A percentile compares a stretch with the other conserved stretches of the same genome.
Conservation (phyloP, 2,329 filamentous ascomycete species). For the Geosmithia flava region DNA sequence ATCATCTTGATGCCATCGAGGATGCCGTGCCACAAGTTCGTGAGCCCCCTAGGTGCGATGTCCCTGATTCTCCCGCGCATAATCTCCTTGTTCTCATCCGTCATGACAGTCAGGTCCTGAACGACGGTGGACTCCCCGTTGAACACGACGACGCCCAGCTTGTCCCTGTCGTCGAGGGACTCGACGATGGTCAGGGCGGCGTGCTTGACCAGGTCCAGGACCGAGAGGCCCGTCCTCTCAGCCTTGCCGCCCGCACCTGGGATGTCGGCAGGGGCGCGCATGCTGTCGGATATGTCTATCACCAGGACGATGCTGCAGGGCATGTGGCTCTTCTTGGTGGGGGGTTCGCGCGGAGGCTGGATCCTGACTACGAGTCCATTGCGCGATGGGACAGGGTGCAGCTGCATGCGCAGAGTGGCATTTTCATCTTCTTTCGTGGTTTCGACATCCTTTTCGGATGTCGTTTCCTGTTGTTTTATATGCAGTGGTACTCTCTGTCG, state of each 20-base stretch:
- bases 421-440: not conserved
- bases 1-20: conserved; percentile 36
- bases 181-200: conserved; percentile 45
- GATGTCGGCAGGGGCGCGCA: conserved; percentile 32
- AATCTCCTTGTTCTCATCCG: conserved; percentile 26
- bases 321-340: conserved; percentile 21
- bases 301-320: conserved; percentile 49
- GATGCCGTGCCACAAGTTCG: conserved; percentile 48
- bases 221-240: conserved; percentile 36
- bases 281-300: conserved; percentile 49
- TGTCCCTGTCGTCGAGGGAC: conserved; percentile 39
- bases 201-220: conserved; percentile 49
- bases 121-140: conserved; percentile 25
- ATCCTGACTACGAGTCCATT: conserved; percentile 33
- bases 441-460: not conserved
- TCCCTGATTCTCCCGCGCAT: conserved; percentile 26
- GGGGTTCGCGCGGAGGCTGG: conserved; percentile 24
- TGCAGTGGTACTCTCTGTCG: conserved; percentile 4
- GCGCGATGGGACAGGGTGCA: conserved; percentile 24
- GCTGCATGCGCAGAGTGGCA: conserved; percentile 10
- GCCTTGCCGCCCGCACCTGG: conserved; percentile 23
- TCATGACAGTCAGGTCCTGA: conserved; percentile 36
- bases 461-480: not conserved
- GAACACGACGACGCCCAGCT: conserved; percentile 47
- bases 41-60: conserved; percentile 25